phyloP scores from a whole-genome alignment of 1,139 yeast genomes.

The Pichia sp. region DNA sequence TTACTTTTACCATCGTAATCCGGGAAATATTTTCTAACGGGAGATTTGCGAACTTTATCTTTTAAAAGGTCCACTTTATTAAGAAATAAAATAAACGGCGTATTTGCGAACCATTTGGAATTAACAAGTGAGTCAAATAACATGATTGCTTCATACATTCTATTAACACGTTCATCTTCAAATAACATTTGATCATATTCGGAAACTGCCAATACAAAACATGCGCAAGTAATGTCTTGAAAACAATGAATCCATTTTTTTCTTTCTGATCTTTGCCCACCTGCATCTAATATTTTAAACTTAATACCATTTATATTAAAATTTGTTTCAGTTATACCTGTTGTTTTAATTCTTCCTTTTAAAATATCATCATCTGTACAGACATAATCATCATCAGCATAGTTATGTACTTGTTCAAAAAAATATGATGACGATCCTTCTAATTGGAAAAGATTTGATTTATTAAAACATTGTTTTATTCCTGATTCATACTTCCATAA shows the following conservation, averaged over 20 bases:
- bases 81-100: conserved; percentile 83
- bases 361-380: conserved; percentile 81
- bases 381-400: conserved; percentile 57
- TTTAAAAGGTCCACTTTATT: conserved; percentile 83
- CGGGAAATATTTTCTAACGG: conserved; percentile 64
- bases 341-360: conserved; percentile 87
- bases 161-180: conserved; percentile 83
- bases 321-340: conserved; percentile 87
- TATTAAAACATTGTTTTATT: conserved; percentile 49
- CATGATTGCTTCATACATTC: conserved; percentile 86
- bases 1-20: conserved; percentile 59
- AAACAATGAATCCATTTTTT: conserved; percentile 96
- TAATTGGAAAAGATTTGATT: conserved; percentile 73
- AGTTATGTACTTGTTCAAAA: conserved; percentile 59
- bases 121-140: conserved; percentile 81
- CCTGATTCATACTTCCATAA: conserved; percentile 71
- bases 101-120: conserved; percentile 75
- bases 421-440: conserved; percentile 77
- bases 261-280: conserved; percentile 93
- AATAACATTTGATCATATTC: conserved; percentile 89
- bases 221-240: conserved; percentile 81
- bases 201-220: conserved; percentile 86
- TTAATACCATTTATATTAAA: conserved; percentile 63
- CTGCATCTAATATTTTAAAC: conserved; percentile 86
- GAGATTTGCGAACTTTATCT: conserved; percentile 58